Percentiles rank a stretch among this genome's conserved stretches.
These are phyloP conservation scores for Terana coerulea DNA, from an alignment of 768 basidiomycete species.

Conservation along the genomic window DNA sequence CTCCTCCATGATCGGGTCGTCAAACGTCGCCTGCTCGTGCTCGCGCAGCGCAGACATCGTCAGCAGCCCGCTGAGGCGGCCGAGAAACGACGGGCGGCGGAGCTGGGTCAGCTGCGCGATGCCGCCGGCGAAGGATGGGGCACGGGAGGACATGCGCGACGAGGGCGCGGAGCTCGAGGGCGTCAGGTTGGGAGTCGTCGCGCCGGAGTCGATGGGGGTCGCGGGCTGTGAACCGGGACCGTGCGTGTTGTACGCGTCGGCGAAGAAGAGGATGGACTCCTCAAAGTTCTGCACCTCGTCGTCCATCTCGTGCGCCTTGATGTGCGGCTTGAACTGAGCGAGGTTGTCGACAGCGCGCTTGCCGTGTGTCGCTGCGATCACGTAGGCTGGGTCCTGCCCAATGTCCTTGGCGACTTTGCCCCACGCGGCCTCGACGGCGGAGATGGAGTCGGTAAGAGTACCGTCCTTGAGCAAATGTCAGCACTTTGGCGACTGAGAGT, in stretches of 20 bases:
- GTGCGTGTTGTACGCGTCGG: conserved; percentile 51
- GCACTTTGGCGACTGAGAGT: conserved; percentile 19
- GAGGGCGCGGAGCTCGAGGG: conserved; percentile 36
- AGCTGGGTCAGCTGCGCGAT: conserved; percentile 24
- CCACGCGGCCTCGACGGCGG: conserved; percentile 75
- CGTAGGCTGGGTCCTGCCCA: conserved; percentile 60
- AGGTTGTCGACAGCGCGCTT: conserved; percentile 77
- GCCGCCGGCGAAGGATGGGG: conserved; percentile 36
- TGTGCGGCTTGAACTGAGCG: conserved; percentile 52
- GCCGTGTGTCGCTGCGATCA: conserved; percentile 76
- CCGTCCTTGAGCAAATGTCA: conserved; percentile 44
- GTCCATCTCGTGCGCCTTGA: conserved; percentile 54
- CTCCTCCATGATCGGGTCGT: conserved; percentile 28
- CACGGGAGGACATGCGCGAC: conserved; percentile 42
- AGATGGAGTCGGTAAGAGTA: conserved; percentile 71
- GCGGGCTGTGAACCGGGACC: conserved; percentile 34
- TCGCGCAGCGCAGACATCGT: conserved; percentile 33
- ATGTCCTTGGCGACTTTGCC: conserved; percentile 67
- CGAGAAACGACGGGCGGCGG: conserved; percentile 46
- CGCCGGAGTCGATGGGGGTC: conserved; percentile 31
- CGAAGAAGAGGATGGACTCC: conserved; percentile 60
- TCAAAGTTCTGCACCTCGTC: conserved; percentile 59
- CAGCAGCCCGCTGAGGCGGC: conserved; percentile 38
- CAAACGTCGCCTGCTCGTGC: conserved; percentile 27
- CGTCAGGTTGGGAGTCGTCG: conserved; percentile 40